Evolutionary conservation across 768 basidiomycete genomes (phyloP).

Genomic region (Termitomyces sp.): DNA sequence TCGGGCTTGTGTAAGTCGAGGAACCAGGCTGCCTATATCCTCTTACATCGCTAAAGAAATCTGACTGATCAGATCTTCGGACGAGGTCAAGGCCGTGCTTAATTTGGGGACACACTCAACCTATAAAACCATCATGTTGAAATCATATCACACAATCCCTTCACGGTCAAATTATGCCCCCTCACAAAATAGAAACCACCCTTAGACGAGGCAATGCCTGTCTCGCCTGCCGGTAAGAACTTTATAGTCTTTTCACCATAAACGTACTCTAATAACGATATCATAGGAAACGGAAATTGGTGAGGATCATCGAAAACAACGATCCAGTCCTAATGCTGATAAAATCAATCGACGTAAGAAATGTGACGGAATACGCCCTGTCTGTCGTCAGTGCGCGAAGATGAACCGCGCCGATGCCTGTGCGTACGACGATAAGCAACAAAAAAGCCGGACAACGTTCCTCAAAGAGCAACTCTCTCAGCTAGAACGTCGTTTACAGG

Average conservation of each 20-base stretch:
- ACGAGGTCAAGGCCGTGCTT: conserved; percentile 7
- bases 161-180: conserved; percentile 15
- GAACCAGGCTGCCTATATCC: neutral
- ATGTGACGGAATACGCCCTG: conserved; percentile 59
- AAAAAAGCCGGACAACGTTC: conserved; percentile 58
- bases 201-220: conserved; percentile 44
- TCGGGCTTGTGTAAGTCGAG: conserved; percentile 12
- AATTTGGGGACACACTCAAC: neutral
- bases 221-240: conserved; percentile 42
- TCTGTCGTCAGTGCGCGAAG: conserved; percentile 54
- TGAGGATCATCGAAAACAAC: conserved; percentile 20
- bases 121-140: conserved; percentile 9
- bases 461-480: conserved; percentile 54
- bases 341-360: conserved; percentile 35
- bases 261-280: neutral
- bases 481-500: conserved; percentile 51
- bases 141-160: neutral
- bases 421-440: conserved; percentile 58
- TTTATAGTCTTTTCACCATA: neutral
- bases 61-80: conserved; percentile 10
- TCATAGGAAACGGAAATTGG: conserved; percentile 43
- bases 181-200: conserved; percentile 21
- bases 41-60: conserved; percentile 3
- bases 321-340: neutral
- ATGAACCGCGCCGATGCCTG: conserved; percentile 53